phyloP scores from a whole-genome alignment of 495 filamentous ascomycete genomes.

The Podospora bellae-mahoneyi region DNA sequence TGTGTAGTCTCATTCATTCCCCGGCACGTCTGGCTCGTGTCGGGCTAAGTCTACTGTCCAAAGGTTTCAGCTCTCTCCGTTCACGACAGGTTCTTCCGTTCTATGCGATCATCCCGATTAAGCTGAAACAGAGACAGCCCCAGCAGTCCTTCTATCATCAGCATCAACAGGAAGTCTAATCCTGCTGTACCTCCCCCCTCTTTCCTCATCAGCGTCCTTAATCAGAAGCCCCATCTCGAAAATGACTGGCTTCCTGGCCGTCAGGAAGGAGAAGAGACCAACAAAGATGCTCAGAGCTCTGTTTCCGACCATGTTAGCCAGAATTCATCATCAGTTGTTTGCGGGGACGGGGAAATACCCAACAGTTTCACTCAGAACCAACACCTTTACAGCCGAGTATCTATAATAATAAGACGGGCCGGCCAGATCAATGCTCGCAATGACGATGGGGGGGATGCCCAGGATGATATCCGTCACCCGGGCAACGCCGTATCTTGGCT shows the following conservation, averaged over 20 bases:
- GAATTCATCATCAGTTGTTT: not conserved
- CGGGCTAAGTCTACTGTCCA: too few relatives aligned
- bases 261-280: not conserved
- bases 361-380: too few relatives aligned
- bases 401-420: too few relatives aligned
- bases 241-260: not conserved
- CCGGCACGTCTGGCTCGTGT: too few relatives aligned
- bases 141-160: constrained; percentile 9
- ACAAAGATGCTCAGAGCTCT: not conserved
- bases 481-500: not conserved
- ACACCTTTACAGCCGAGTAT: too few relatives aligned
- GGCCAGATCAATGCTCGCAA: too few relatives aligned
- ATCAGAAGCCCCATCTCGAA: constrained; percentile 4
- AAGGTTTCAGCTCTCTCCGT: too few relatives aligned
- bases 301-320: not conserved
- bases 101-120: not conserved
- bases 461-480: too few relatives aligned
- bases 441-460: too few relatives aligned
- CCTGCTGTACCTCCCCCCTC: not conserved
- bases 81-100: too few relatives aligned
- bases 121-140: constrained; percentile 10
- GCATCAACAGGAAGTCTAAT: constrained; percentile 6
- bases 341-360: not conserved
- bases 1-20: too few relatives aligned
- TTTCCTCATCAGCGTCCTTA: not conserved